phyloP scores from a whole-genome alignment of 306 rosid genomes.

The Oemleria cerasiformis region DNA sequence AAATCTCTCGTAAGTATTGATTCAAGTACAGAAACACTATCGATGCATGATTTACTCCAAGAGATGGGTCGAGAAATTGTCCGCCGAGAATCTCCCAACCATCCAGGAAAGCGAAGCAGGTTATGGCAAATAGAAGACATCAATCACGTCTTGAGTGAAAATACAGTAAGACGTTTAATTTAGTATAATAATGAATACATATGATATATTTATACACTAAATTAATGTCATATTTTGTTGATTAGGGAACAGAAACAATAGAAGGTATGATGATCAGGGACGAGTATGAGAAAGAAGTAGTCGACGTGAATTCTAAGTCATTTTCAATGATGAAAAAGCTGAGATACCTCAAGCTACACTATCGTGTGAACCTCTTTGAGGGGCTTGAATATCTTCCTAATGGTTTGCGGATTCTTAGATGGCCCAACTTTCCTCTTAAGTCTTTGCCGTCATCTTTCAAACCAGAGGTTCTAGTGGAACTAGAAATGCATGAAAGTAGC shows the following conservation, averaged over 20 bases:
- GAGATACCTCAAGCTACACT: constrained; percentile 7
- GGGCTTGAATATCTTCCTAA: constrained; percentile 6
- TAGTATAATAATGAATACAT: no score
- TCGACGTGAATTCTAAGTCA: background rate
- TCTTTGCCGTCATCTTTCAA: background rate
- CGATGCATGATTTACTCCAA: constrained; percentile 21
- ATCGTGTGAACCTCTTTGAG: no score
- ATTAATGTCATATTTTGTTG: no score
- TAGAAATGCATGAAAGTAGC: background rate
- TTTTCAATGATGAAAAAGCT: background rate
- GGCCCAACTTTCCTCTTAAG: constrained; percentile 4
- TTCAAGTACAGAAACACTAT: background rate
- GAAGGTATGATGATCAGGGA: constrained; percentile 2
- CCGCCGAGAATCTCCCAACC: background rate
- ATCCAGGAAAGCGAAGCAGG: constrained; percentile 12
- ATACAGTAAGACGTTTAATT: constrained; percentile 1
- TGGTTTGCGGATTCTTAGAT: constrained; percentile 1
- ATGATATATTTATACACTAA: background rate
- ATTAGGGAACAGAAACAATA: background rate
- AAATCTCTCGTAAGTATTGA: constrained; percentile 2
- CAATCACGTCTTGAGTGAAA: background rate
- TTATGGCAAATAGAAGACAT: constrained; percentile 7
- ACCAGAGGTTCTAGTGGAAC: background rate
- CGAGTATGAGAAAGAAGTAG: background rate
- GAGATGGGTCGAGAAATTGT: constrained; percentile 21